A percentile compares a stretch with the other conserved stretches of the same genome.
phyloP scores from a whole-genome alignment of 1,284 basidiomycete species.

The Gomphus bonarii region DNA sequence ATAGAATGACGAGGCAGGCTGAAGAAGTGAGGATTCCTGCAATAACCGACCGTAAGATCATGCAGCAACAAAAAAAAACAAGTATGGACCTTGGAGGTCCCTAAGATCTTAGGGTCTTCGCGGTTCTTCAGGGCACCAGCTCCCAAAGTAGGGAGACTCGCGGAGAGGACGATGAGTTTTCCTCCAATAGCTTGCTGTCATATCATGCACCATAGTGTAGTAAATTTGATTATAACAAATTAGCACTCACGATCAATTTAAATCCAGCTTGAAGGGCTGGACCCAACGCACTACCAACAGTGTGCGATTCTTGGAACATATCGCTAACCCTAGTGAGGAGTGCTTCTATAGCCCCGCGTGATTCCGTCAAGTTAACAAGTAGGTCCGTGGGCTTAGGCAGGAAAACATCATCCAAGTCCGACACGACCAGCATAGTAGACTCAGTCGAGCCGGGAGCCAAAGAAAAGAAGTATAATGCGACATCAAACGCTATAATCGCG shows the following conservation, averaged over 20 bases:
- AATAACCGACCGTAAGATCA: not conserved
- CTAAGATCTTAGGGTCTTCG: conserved; percentile 93
- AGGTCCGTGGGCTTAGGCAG: conserved; percentile 94
- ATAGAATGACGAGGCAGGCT: conserved; percentile 90
- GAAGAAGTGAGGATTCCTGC: conserved; percentile 78
- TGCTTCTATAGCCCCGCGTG: conserved; percentile 71
- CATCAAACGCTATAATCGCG: conserved; percentile 88
- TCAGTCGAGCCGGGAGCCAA: conserved; percentile 76
- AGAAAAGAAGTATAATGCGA: conserved; percentile 95
- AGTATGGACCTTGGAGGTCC: conserved; percentile 73
- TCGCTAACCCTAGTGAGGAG: conserved; percentile 80
- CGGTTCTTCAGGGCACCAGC: conserved; percentile 91
- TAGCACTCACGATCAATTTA: conserved; percentile 73
- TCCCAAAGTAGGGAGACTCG: conserved; percentile 82
- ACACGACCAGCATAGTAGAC: conserved; percentile 92
- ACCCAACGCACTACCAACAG: conserved; percentile 91
- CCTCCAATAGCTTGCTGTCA: conserved; percentile 79
- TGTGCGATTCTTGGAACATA: conserved; percentile 94
- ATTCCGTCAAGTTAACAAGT: conserved; percentile 88
- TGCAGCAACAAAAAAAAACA: not conserved
- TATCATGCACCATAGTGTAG: conserved; percentile 12
- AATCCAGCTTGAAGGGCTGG: conserved; percentile 93
- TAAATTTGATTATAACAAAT: conserved; percentile 8
- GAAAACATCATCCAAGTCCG: conserved; percentile 95
- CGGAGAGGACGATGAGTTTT: conserved; percentile 87